Conservation (phyloP, 768 basidiomycete genomes). For the Trametes cinnabarina region DNA sequence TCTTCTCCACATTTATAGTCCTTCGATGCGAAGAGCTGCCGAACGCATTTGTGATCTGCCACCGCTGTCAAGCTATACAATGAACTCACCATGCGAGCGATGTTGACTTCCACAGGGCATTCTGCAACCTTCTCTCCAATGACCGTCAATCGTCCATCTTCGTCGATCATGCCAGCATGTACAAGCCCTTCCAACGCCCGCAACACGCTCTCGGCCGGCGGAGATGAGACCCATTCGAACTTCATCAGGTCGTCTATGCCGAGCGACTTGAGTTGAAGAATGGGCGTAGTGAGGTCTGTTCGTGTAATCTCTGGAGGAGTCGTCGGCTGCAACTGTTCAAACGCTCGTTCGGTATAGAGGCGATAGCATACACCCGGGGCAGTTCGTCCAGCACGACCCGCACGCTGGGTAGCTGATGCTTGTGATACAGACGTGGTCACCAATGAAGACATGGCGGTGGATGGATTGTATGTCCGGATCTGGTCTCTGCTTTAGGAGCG, state of each 20-base stretch:
- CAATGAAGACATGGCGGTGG: conserved; percentile 80
- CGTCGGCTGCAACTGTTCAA: conserved; percentile 58
- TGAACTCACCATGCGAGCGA: conserved; percentile 84
- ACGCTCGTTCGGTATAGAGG: conserved; percentile 69
- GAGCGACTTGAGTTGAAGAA: conserved; percentile 90
- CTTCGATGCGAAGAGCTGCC: conserved; percentile 81
- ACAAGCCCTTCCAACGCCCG: conserved; percentile 83
- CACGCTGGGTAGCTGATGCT: conserved; percentile 89
- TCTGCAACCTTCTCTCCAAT: conserved; percentile 89
- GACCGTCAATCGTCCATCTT: conserved; percentile 71
- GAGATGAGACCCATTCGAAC: conserved; percentile 92
- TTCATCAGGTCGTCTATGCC: conserved; percentile 95
- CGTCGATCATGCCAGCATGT: conserved; percentile 79
- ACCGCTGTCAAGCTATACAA: too few species aligned
- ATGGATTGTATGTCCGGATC: conserved; percentile 90
- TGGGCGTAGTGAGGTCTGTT: conserved; percentile 86
- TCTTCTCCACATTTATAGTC: conserved; percentile 92
- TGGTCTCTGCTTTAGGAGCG: conserved; percentile 28
- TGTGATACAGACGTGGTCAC: conserved; percentile 79
- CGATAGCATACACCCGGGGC: conserved; percentile 91
- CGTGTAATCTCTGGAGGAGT: conserved; percentile 90
- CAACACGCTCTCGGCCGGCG: conserved; percentile 81
- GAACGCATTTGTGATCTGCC: too few species aligned
- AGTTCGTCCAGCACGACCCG: conserved; percentile 93
- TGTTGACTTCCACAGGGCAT: conserved; percentile 87